Conservation (phyloP, 495 filamentous ascomycete genomes). For the Aspergillus avenaceus region DNA sequence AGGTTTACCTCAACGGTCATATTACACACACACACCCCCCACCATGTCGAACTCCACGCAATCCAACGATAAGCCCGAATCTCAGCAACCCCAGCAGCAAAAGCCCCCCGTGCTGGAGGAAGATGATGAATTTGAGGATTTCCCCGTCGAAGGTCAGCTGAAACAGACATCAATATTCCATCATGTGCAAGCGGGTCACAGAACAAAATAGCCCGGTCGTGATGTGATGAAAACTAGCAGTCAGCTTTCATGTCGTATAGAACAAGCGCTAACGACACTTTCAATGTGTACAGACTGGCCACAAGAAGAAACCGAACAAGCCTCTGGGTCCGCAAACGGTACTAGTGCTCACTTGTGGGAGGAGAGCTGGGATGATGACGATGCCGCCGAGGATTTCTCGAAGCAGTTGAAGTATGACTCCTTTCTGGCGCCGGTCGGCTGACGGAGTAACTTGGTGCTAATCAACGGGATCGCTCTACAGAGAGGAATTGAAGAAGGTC, state of each 20-base stretch:
- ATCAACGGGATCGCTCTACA: constrained; percentile 29
- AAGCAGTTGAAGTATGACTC: constrained; percentile 92
- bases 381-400: constrained; percentile 94
- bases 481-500: constrained; percentile 95
- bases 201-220: no score
- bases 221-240: background rate
- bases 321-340: constrained; percentile 43
- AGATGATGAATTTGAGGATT: constrained; percentile 99
- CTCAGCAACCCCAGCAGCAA: constrained; percentile 48
- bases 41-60: constrained; percentile 43
- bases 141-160: constrained; percentile 90
- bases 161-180: no score
- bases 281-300: constrained; percentile 71
- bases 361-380: constrained; percentile 99
- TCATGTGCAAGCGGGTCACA: no score
- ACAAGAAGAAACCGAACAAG: constrained; percentile 79
- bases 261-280: constrained; percentile 5
- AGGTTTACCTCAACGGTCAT: background rate
- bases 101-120: constrained; percentile 76
- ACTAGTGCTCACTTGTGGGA: constrained; percentile 88
- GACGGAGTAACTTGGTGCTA: constrained; percentile 1
- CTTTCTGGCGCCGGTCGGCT: no score
- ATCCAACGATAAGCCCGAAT: constrained; percentile 33
- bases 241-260: background rate
- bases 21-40: constrained; percentile 14